phyloP scores from a whole-genome alignment of 495 filamentous ascomycete genomes.

The Podospora australis region DNA sequence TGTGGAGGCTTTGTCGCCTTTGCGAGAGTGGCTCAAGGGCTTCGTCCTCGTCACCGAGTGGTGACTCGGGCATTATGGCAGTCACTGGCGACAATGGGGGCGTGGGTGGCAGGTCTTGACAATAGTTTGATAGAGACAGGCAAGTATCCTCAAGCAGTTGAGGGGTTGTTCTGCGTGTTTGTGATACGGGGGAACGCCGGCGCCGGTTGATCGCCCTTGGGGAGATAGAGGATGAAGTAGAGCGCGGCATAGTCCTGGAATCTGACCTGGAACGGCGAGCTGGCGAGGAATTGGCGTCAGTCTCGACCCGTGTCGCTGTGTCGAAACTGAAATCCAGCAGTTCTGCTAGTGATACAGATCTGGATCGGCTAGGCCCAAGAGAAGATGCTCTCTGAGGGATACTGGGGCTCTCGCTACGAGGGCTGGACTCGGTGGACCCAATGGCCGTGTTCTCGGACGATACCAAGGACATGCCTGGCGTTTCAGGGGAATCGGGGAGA shows the following conservation, averaged over 20 bases:
- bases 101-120: conserved; percentile 4
- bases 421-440: background rate
- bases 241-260: conserved; percentile 9
- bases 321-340: conserved; percentile 21
- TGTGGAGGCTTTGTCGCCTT: too few relatives aligned
- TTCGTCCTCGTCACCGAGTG: too few relatives aligned
- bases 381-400: background rate
- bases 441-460: conserved; percentile 5
- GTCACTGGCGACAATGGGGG: conserved; percentile 14
- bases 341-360: conserved; percentile 10
- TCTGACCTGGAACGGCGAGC: conserved; percentile 11
- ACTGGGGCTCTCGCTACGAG: conserved; percentile 1
- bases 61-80: too few relatives aligned
- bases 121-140: too few relatives aligned
- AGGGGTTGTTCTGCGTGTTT: background rate
- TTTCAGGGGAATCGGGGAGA: conserved; percentile 29
- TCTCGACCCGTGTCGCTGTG: background rate
- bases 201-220: conserved; percentile 14
- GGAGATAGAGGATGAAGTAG: conserved; percentile 14
- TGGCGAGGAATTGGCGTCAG: conserved; percentile 1
- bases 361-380: background rate
- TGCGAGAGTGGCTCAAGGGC: too few relatives aligned
- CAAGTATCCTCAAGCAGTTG: too few relatives aligned
- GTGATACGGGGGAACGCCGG: conserved; percentile 3
- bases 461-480: conserved; percentile 3